Conservation (phyloP, 768 basidiomycete genomes). For the Rhizopogon vinicolor region DNA sequence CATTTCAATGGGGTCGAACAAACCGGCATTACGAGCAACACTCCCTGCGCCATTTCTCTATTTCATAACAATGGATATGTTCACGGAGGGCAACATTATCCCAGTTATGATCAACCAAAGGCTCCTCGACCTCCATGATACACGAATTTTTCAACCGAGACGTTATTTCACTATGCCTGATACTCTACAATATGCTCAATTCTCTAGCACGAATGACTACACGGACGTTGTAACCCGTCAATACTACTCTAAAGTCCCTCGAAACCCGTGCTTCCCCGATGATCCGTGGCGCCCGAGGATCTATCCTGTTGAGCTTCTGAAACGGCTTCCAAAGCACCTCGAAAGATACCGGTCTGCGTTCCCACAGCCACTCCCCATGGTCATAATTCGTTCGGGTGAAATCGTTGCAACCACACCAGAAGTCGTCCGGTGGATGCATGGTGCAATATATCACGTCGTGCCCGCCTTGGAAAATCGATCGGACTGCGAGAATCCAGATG, state of each 20-base stretch:
- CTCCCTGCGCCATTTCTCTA: constrained; percentile 20
- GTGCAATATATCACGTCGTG: neutral
- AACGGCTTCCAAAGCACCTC: constrained; percentile 9
- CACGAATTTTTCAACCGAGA: neutral
- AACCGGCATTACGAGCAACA: neutral
- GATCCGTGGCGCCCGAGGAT: neutral
- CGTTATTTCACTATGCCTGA: neutral
- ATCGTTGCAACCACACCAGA: constrained; percentile 5
- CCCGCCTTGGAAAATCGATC: neutral
- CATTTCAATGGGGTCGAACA: too few relatives aligned
- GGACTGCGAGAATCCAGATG: too few relatives aligned
- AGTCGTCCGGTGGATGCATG: neutral
- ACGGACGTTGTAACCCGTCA: neutral
- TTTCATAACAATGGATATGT: constrained; percentile 2
- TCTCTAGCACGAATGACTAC: neutral
- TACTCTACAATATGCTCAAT: neutral
- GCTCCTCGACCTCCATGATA: neutral
- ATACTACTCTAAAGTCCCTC: neutral
- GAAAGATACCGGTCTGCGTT: constrained; percentile 4
- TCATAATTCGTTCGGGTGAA: constrained; percentile 16
- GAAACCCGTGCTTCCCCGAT: neutral
- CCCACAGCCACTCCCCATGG: constrained; percentile 17
- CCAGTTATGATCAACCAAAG: neutral
- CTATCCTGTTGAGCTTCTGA: constrained; percentile 10
- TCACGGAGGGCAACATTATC: neutral